Conservation (phyloP, 805 yeast genomes). For the Soucietia sequanensis region DNA sequence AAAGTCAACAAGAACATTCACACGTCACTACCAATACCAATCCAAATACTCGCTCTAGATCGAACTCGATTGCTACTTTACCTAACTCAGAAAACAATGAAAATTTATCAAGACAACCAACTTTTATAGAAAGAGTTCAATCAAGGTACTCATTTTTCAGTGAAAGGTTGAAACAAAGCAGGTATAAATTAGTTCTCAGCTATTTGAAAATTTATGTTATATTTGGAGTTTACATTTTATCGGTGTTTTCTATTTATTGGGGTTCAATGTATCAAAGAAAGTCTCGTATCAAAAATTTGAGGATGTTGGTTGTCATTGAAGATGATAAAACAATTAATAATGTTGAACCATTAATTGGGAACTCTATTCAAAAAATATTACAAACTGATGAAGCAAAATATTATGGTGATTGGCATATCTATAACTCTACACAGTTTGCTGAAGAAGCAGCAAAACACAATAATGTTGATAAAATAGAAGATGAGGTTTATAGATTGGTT, state of each 20-base stretch:
- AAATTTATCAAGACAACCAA: conserved; percentile 3
- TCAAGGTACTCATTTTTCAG: conserved; percentile 32
- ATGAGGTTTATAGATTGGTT: conserved; percentile 43
- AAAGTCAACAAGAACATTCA: too few species aligned
- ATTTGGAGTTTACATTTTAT: conserved; percentile 37
- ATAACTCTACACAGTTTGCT: conserved; percentile 24
- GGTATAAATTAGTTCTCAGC: conserved; percentile 16
- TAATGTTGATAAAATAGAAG: conserved; percentile 20
- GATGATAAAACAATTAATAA: conserved; percentile 18
- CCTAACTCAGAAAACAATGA: too few species aligned
- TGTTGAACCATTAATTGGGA: conserved; percentile 50
- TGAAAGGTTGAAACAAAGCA: conserved; percentile 17
- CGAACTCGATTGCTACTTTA: too few species aligned
- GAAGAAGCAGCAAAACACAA: conserved; percentile 25
- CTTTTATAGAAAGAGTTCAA: conserved; percentile 22
- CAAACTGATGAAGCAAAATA: conserved; percentile 21
- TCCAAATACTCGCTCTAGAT: too few species aligned
- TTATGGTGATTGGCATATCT: conserved; percentile 38
- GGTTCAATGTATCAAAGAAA: conserved; percentile 34
- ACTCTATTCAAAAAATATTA: conserved; percentile 27
- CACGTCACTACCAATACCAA: too few species aligned
- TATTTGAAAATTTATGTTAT: conserved; percentile 21
- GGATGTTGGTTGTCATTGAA: conserved; percentile 36
- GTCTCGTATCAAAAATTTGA: conserved; percentile 28
- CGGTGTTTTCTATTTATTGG: conserved; percentile 40